Conservation (phyloP, 2,329 filamentous ascomycete species). For the Diaporthe helianthi region DNA sequence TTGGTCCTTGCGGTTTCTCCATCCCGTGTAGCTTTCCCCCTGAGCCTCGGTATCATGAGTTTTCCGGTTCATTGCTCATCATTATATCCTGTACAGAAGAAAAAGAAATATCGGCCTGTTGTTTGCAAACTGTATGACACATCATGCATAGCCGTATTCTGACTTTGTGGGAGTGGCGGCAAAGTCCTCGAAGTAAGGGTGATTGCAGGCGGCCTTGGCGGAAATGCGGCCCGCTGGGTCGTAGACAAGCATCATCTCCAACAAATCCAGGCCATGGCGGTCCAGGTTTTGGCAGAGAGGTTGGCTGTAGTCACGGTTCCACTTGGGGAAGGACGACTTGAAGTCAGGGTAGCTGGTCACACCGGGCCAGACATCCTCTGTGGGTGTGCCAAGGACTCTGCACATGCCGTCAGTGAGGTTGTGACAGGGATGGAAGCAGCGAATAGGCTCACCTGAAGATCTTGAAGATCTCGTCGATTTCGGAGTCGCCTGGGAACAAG, state of each 20-base stretch:
- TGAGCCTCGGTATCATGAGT: constrained; percentile 32
- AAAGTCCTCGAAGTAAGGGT: constrained; percentile 74
- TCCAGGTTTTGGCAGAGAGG: constrained; percentile 75
- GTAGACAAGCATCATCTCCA: constrained; percentile 76
- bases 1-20: constrained; percentile 14
- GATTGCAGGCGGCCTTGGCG: constrained; percentile 84
- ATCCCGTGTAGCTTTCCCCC: not conserved
- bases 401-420: constrained; percentile 40
- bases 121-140: not conserved
- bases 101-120: constrained; percentile 19
- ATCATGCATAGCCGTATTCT: constrained; percentile 44
- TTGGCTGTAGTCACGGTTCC: constrained; percentile 71
- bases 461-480: constrained; percentile 95
- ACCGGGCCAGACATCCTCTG: constrained; percentile 81
- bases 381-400: constrained; percentile 78
- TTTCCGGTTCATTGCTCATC: constrained; percentile 33
- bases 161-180: constrained; percentile 37
- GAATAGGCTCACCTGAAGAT: constrained; percentile 74
- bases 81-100: constrained; percentile 34
- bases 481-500: constrained; percentile 86
- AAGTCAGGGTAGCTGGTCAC: constrained; percentile 90
- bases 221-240: constrained; percentile 85
- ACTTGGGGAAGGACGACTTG: constrained; percentile 88
- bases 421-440: not conserved
- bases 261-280: constrained; percentile 70